Evolutionary conservation across 169 alveolate species (phyloP).

Genomic region (Cryptosporidium xiaoi): DNA sequence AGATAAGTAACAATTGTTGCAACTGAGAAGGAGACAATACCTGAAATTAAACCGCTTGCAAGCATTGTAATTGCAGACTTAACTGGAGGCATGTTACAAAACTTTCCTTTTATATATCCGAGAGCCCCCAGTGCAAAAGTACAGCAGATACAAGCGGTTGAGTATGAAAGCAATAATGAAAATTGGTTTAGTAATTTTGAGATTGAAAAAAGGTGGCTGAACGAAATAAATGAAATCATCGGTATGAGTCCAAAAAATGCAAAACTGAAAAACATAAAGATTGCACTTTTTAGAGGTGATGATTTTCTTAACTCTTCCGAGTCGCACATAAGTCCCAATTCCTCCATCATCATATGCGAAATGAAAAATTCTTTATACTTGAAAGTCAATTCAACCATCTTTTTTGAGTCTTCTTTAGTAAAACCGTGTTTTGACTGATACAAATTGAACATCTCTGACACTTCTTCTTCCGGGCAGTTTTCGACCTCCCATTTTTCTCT

Average conservation of each 20-base stretch:
- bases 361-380: constrained; percentile 87
- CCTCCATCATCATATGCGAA: constrained; percentile 93
- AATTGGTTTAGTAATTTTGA: constrained; percentile 44
- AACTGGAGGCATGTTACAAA: constrained; percentile 82
- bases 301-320: constrained; percentile 83
- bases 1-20: constrained; percentile 77
- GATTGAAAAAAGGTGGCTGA: constrained; percentile 72
- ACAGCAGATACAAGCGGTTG: constrained; percentile 82
- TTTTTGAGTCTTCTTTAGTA: constrained; percentile 86
- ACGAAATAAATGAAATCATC: constrained; percentile 85
- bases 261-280: constrained; percentile 87
- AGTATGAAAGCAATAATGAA: constrained; percentile 75
- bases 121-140: constrained; percentile 80
- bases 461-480: constrained; percentile 90
- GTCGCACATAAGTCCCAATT: constrained; percentile 85
- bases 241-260: constrained; percentile 88
- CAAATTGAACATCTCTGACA: constrained; percentile 87
- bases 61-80: constrained; percentile 84
- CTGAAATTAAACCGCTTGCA: constrained; percentile 84
- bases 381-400: constrained; percentile 87
- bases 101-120: constrained; percentile 84
- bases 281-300: constrained; percentile 77
- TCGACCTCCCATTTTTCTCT: constrained; percentile 90
- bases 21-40: constrained; percentile 83
- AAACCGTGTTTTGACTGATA: constrained; percentile 87